These are phyloP conservation scores for Chloromonas sp. DNA, from an alignment of 163 green algal genomes.

Conservation along the genomic window DNA sequence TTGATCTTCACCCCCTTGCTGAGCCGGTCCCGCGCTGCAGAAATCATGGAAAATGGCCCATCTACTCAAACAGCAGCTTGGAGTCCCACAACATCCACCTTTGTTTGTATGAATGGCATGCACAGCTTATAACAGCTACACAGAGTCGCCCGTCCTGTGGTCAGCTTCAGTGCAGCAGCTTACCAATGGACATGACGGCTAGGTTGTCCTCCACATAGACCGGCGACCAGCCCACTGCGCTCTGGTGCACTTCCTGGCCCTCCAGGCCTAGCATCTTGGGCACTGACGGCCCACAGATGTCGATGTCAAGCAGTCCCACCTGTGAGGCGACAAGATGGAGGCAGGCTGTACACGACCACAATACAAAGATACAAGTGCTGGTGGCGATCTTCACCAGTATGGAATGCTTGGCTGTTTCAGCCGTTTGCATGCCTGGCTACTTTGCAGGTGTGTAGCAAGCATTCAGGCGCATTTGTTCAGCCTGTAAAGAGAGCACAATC, in stretches of 20 bases:
- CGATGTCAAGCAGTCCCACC: slow-evolving; percentile 94
- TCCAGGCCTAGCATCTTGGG: slow-evolving; percentile 94
- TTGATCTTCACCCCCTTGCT: too few species aligned
- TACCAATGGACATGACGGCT: slow-evolving; percentile 83
- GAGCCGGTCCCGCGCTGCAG: too few species aligned
- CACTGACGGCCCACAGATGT: slow-evolving; percentile 94
- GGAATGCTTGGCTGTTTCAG: background rate
- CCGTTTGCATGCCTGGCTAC: too few species aligned
- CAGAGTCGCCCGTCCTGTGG: too few species aligned
- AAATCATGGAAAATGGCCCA: too few species aligned
- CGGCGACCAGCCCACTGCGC: slow-evolving; percentile 79
- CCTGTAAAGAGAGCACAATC: too few species aligned
- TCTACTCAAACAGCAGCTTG: too few species aligned
- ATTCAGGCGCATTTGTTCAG: too few species aligned
- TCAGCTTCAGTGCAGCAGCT: background rate
- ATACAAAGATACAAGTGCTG: background rate
- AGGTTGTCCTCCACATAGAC: slow-evolving; percentile 93
- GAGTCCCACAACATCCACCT: too few species aligned
- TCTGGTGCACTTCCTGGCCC: slow-evolving; percentile 73
- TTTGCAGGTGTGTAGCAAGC: too few species aligned
- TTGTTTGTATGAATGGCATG: too few species aligned
- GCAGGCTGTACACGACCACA: background rate
- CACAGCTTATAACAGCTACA: too few species aligned
- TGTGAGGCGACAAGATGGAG: slow-evolving; percentile 22
- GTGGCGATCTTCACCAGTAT: background rate